Base-by-base conservation (phyloP, 192 early-diverging fungal genomes). In the Coemansia sp. region DNA sequence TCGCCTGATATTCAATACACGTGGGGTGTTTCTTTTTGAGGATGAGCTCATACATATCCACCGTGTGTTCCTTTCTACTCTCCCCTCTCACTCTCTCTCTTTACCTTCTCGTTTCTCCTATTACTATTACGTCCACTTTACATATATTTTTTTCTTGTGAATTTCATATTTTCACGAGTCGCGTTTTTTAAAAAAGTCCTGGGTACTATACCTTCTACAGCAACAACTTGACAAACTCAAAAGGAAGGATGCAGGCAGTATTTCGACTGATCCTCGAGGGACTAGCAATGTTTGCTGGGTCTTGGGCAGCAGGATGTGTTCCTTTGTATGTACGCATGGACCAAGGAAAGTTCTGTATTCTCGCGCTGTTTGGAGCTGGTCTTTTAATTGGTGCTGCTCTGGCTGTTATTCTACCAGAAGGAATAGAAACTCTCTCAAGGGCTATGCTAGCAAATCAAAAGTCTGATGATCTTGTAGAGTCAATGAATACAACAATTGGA, bases 371-470 rank as follows among this genome's bases (percentile, higher is more conserved):
- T 77, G 92, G 93, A 24, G 88, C 91, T 12, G 96, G 96, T 18
- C 87, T 98, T 23, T 82, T 98, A n/a, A 88, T 96, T 48, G 93
- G 94, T 24, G 93, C 94, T 5, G 89, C 92, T 0, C 79, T 98
- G 25, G 85, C 91, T n/a, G 93, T 98, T 6, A 96, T 98, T 60
- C 78, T 98, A 57, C 96, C 96, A 5, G 96, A 98, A 74, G 96
- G 96, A 25, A 88, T 98, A 31, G 94, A 96, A 68, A 94, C 94
- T 0, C 84, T 98, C 27, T 86, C 87, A 44, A 80, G 65, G 7
- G 75, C 81, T 0, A 38, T 73, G 54, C 60, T 70, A 12, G n/a
- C 67, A 6, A 44, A 44, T 10, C 60, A 69, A 49, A 22, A 31
- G 25, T 52, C 25, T 18, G 56, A 58, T 26, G 44, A 49, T 5